Base-by-base conservation (phyloP, 768 basidiomycete species). In the Termitomyces sp. region DNA sequence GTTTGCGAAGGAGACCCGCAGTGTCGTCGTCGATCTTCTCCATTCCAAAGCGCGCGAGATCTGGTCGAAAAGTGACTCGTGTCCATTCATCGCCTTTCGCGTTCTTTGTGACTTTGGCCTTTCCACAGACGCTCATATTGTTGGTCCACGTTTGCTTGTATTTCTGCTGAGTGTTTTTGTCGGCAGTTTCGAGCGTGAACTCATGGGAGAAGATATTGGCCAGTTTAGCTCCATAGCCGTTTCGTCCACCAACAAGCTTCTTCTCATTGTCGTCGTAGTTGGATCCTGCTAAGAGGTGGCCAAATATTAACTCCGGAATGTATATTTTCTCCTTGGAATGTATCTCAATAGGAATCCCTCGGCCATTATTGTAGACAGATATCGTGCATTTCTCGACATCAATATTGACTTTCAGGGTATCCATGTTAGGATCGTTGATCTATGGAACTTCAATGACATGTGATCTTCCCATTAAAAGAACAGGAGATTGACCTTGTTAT, bases 211-310 rank as follows among this genome's bases (percentile, higher is more conserved):
- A 99, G 61, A 98, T 97, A 73, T 99, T 98, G 51, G 97, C 89
- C 41, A 99, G 80, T 68, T 99, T 99, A 51, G 97, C 97, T 63
- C 97, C 97, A 65, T 93, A 98, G 65, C 97, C 97, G 65, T 99
- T 99, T 65, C 97, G 85, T 70, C 97, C 97, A 71, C 97, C 97
- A 0, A 94, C 98, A 47, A 98, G 80, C 73, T 97, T 98, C 81
- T 94, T 97, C 75, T 99, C 95, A 70, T 94, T 89, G 63, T 99
- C 97, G 69, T 99, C 96, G 65, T 96, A 98, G 76, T 98, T 98
- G 44, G 93, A 96, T 11, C 88, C 91, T 1, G 96, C 90, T 22
- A 98, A 78, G 17, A 99, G 80, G 67, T 97, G 87, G 6, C 97
- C 97, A 63, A 99, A 99, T 64, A 99, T 98, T 58, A 99, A 79